These are phyloP conservation scores for Aspergillus pseudonomiae DNA, from an alignment of 2,329 filamentous ascomycete species.

Conservation along the genomic window DNA sequence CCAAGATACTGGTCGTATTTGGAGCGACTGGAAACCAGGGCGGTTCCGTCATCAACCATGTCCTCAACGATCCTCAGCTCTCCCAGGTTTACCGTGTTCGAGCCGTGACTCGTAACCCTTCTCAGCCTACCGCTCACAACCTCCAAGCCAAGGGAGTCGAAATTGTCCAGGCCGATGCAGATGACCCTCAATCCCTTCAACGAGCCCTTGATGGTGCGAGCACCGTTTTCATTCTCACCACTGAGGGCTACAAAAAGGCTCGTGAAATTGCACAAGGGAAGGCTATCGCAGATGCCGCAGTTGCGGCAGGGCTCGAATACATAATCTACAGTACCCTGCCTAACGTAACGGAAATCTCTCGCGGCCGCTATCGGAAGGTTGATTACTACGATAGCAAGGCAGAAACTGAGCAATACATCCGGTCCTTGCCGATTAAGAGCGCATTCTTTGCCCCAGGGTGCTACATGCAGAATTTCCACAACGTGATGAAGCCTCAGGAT, in stretches of 20 bases:
- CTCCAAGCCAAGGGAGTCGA: constrained; percentile 25
- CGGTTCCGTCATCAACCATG: constrained; percentile 46
- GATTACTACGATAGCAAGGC: constrained; percentile 42
- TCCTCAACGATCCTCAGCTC: constrained; percentile 49
- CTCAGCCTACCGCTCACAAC: constrained; percentile 22
- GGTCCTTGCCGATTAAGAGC: constrained; percentile 9
- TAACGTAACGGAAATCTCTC: constrained; percentile 29
- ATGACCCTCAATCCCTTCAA: constrained; percentile 40
- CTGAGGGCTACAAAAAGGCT: neutral
- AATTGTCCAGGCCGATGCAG: constrained; percentile 40
- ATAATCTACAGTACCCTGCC: constrained; percentile 29
- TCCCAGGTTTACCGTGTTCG: constrained; percentile 51
- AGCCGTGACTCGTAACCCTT: constrained; percentile 49
- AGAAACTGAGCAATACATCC: constrained; percentile 36
- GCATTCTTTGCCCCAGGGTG: constrained; percentile 10
- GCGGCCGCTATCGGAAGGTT: constrained; percentile 28
- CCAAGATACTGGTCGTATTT: neutral
- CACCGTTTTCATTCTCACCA: constrained; percentile 45
- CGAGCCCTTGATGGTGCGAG: constrained; percentile 47
- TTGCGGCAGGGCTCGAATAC: neutral
- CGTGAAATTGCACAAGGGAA: constrained; percentile 7
- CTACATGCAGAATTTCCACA: constrained; percentile 11
- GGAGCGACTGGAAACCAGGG: constrained; percentile 55
- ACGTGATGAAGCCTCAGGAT: too few relatives aligned
- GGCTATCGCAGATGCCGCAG: constrained; percentile 8